These are phyloP conservation scores for Pezicula radicicola DNA, from an alignment of 2,329 filamentous ascomycete genomes.

Conservation along the genomic window DNA sequence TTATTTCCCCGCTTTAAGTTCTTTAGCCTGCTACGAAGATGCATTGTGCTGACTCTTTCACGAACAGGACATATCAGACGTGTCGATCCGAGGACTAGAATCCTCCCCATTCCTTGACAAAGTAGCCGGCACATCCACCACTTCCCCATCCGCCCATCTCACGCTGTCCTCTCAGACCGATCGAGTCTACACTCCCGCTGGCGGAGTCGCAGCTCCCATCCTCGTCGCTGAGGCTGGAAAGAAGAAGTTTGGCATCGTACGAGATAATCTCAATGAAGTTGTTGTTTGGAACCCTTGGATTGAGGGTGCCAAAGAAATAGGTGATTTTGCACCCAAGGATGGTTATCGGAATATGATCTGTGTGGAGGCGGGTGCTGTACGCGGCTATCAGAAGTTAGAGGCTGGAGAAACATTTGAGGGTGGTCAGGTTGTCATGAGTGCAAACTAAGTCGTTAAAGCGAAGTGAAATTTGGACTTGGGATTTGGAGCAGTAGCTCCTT, in stretches of 20 bases:
- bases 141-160: conserved; percentile 56
- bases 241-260: conserved; percentile 67
- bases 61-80: conserved; percentile 71
- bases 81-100: conserved; percentile 73
- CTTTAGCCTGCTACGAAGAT: background rate
- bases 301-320: conserved; percentile 78
- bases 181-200: conserved; percentile 75
- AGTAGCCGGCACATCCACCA: conserved; percentile 63
- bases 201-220: conserved; percentile 56
- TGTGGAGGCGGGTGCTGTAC: conserved; percentile 84
- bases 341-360: conserved; percentile 94
- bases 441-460: too few species aligned
- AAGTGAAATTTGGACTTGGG: too few species aligned
- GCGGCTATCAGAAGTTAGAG: conserved; percentile 80
- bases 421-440: conserved; percentile 48
- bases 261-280: conserved; percentile 82
- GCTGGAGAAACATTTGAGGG: conserved; percentile 67
- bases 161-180: conserved; percentile 78
- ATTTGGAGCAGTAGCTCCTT: too few species aligned
- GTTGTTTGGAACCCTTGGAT: conserved; percentile 98
- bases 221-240: conserved; percentile 61
- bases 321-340: conserved; percentile 84
- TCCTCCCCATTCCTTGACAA: conserved; percentile 82
- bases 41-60: conserved; percentile 4
- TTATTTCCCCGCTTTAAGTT: background rate